phyloP scores from a whole-genome alignment of 768 basidiomycete species.

The Roridomyces roridus region DNA sequence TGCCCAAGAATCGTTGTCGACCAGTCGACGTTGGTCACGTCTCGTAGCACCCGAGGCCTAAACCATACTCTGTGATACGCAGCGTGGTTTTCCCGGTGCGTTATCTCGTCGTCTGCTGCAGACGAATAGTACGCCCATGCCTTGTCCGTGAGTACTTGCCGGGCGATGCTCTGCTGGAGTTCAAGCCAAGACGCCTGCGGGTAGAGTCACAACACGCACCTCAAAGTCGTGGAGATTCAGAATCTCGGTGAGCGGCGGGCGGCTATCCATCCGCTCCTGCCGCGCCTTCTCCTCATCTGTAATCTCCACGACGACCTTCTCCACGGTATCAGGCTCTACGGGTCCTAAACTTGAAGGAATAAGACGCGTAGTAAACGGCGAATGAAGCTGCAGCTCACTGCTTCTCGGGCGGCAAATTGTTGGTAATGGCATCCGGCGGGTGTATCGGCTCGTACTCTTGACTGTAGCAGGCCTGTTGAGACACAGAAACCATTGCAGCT shows the following conservation, averaged over 20 bases:
- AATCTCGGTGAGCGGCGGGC: constrained; percentile 80
- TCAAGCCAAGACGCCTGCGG: constrained; percentile 2
- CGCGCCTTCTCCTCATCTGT: constrained; percentile 77
- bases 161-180: constrained; percentile 74
- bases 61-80: constrained; percentile 96
- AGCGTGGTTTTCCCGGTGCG: constrained; percentile 85
- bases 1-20: constrained; percentile 84
- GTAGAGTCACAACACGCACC: constrained; percentile 42
- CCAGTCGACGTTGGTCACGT: constrained; percentile 88
- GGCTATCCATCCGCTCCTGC: constrained; percentile 60
- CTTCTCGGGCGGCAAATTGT: constrained; percentile 82
- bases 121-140: constrained; percentile 98
- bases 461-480: constrained; percentile 47
- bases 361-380: background rate
- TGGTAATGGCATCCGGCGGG: constrained; percentile 80
- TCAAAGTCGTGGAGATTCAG: constrained; percentile 96
- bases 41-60: constrained; percentile 82
- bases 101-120: constrained; percentile 96
- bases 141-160: constrained; percentile 79
- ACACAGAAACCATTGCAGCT: background rate
- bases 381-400: constrained; percentile 55
- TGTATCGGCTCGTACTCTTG: constrained; percentile 90
- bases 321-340: constrained; percentile 72
- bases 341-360: constrained; percentile 61
- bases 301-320: constrained; percentile 64